Percentiles rank a stretch among this genome's conserved stretches.
phyloP scores from a whole-genome alignment of 129 eudicot species.

The Arctium lappa region DNA sequence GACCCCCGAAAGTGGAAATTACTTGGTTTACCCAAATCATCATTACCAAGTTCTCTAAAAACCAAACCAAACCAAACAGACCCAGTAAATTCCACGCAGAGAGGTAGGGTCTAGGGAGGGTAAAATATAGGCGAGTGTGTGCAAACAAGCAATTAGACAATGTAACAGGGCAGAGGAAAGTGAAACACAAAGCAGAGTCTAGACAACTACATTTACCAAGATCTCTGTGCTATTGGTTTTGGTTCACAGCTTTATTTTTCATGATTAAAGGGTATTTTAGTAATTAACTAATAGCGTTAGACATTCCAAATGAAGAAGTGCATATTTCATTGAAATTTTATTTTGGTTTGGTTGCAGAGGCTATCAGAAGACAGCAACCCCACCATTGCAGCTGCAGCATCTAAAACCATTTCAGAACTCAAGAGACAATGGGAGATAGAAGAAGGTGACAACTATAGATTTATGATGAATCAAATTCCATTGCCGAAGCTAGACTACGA shows the following conservation, averaged over 20 bases:
- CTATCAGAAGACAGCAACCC: conserved; percentile 92
- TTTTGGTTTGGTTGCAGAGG: conserved; percentile 54
- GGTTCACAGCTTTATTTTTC: background rate
- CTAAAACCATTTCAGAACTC: conserved; percentile 74
- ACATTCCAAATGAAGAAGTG: background rate
- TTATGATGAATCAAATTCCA: conserved; percentile 64
- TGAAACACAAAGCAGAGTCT: too few relatives aligned
- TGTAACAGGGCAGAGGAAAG: too few relatives aligned
- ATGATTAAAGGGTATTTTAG: conserved; percentile 11
- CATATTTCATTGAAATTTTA: background rate
- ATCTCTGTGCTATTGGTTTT: too few relatives aligned
- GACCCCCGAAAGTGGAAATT: background rate
- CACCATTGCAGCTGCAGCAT: conserved; percentile 90
- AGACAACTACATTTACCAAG: background rate
- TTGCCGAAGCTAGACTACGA: conserved; percentile 23
- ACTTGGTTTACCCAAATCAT: conserved; percentile 5
- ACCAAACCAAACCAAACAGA: conserved; percentile 2
- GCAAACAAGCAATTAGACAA: too few relatives aligned
- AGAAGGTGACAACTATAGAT: conserved; percentile 93
- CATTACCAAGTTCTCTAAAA: background rate
- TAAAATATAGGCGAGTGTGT: too few relatives aligned
- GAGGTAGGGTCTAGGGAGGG: too few relatives aligned
- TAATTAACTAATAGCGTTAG: background rate
- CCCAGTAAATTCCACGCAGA: too few relatives aligned
- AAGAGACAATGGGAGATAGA: conserved; percentile 95